Evolutionary conservation across 768 basidiomycete species (phyloP), one percentile per base, ranked within the genome.

Genomic region (Pisolithus tinctorius): DNA sequence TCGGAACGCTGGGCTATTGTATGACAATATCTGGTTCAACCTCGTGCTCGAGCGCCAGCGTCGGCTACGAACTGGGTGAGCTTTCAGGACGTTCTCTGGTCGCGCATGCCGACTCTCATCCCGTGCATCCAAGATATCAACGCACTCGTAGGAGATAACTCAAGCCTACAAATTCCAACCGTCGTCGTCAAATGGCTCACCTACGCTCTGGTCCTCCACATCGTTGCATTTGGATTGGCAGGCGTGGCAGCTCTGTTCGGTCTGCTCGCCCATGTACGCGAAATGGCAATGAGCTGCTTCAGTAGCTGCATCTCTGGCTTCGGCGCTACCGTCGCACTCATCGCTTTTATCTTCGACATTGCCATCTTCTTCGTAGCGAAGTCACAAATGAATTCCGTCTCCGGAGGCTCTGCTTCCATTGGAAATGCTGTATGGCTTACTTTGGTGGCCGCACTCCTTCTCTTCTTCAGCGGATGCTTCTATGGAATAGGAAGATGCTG

Each of bases 121-220:
- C 49, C 48, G 47, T 40, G 29, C 44, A 27, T 46, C 44, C 56
- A 45, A 94, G 93, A 97, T 60, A 81, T 94, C 58, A 91, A 93
- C 60, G 63, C 73, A 36, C 76, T 97, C 2, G 81, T 96, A 30
- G 89, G 85, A 6, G 77, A 90, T 65, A 68, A 75, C 4, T 71
- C 79, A 2, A 60, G 73, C 26, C 69, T 94, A 34, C 67, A 90
- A 58, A 89, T 97, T 47, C 92, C 93, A 1, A 73, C 82, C 50
- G 80, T 91, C 6, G 78, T 84, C 46, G 87, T 93, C 54, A 95
- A 96, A 73, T 97, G 94, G 91, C 73, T 97, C 63, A 98, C 96
- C 9, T 95, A 95, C 62, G 84, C 83, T 23, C 83, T 99, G 57
- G 82, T 97, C 56, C 78, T 98, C 14, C 94, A 98, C 64, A 82